Conservation (phyloP, 1,139 yeast species). For the Meyerozyma athensensis region DNA sequence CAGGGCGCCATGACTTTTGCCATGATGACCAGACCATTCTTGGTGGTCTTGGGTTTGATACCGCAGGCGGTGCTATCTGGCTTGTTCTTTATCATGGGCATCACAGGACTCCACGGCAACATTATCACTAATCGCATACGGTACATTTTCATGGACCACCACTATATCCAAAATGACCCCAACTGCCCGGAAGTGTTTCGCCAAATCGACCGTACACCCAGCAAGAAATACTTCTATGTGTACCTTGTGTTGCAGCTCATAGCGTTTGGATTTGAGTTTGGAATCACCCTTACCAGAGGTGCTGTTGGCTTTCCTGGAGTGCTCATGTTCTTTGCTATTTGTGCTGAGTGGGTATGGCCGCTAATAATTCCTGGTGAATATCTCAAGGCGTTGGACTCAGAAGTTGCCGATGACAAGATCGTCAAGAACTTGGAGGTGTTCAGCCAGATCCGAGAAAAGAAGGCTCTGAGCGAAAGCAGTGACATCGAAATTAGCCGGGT, state of each 20-base stretch:
- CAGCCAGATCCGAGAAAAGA: slow-evolving; percentile 1
- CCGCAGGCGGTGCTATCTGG: slow-evolving; percentile 96
- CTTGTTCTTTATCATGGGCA: slow-evolving; percentile 87
- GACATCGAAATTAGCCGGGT: background rate
- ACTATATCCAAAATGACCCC: slow-evolving; percentile 31
- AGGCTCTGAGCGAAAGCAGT: background rate
- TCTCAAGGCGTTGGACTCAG: slow-evolving; percentile 60
- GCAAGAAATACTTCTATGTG: slow-evolving; percentile 45
- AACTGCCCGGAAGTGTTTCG: slow-evolving; percentile 34
- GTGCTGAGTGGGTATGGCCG: slow-evolving; percentile 71
- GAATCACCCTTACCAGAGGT: slow-evolving; percentile 78
- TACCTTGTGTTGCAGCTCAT: slow-evolving; percentile 57
- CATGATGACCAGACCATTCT: slow-evolving; percentile 84
- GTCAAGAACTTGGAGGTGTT: slow-evolving; percentile 31
- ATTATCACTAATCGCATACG: slow-evolving; percentile 59
- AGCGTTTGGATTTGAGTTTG: slow-evolving; percentile 78
- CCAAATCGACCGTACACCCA: slow-evolving; percentile 29
- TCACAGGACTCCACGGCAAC: slow-evolving; percentile 69
- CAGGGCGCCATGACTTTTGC: slow-evolving; percentile 84
- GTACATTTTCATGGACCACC: slow-evolving; percentile 61
- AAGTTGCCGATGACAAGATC: slow-evolving; percentile 62
- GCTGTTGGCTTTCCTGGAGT: slow-evolving; percentile 96
- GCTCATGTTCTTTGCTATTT: slow-evolving; percentile 47
- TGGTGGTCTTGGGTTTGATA: slow-evolving; percentile 74
- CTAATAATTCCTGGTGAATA: slow-evolving; percentile 58